Evolutionary conservation across 345 rosid genomes (phyloP).

Genomic region (Citropsis articulata): DNA sequence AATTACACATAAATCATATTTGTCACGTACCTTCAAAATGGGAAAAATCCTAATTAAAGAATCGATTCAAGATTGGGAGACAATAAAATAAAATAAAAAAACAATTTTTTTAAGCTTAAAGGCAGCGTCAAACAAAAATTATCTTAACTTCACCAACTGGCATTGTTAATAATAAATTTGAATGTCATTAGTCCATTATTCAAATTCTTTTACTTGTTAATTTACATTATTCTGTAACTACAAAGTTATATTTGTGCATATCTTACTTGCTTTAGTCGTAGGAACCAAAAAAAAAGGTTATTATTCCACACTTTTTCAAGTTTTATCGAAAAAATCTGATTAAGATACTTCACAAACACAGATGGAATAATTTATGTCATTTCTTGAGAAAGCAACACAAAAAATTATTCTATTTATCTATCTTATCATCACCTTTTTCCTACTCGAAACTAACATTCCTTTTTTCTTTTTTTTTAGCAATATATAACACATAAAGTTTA

Average conservation of each 20-base stretch:
- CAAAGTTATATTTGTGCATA: not conserved
- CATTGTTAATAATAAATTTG: no score
- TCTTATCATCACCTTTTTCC: not conserved
- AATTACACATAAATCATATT: not conserved
- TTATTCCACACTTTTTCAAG: not conserved
- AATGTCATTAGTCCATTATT: not conserved
- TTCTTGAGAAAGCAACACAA: not conserved
- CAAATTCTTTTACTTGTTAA: not conserved
- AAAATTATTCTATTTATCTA: not conserved
- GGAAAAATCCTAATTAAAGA: no score
- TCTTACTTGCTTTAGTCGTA: not conserved
- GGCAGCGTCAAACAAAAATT: no score
- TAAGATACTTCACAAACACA: slow-evolving; percentile 1
- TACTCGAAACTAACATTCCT: not conserved
- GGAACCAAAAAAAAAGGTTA: not conserved
- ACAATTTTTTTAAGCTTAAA: no score
- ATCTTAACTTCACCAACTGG: no score
- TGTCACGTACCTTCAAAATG: not conserved
- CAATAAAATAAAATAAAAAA: no score
- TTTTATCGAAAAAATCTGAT: not conserved
- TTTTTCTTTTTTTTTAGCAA: no score
- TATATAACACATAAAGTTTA: not conserved
- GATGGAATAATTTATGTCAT: not conserved
- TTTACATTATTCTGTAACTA: not conserved
- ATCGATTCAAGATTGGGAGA: no score